Base-by-base conservation (phyloP, 2,329 filamentous ascomycete genomes). In the Verticillium dahliae region DNA sequence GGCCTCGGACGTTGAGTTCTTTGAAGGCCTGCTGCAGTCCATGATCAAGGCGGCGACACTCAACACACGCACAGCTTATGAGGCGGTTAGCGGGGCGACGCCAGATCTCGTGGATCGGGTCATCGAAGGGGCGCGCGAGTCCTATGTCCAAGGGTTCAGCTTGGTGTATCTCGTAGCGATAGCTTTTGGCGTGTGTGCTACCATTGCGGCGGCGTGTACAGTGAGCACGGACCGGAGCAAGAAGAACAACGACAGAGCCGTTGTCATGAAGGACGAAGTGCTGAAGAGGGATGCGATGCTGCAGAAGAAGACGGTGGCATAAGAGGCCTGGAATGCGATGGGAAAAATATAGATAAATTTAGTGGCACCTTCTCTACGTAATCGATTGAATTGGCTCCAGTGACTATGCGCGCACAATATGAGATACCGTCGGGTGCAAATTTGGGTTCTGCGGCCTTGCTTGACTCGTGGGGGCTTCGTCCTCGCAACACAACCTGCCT, bases 111-210 rank as follows among this genome's bases (percentile, higher is more conserved):
- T 71, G 7, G 60, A 65, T 6, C 66, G 67, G 15, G 70, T 70
- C 18, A 65, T 69, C 14, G 58, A 66, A 4, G 73, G 73, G 10
- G 70, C 72, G 7, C 66, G 71, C 62, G 63, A 67, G 56, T 67
- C 71, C 5, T 75, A 75, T 65, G 72, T 75, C 1, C 65, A 72
- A 33, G 71, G 69, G 1, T 75, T 76, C 62, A 68, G 67, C 35
- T 66, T 73, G 4, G 72, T 74, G 7, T 76, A 74, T 62, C 64
- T 74, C 18, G 69, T 73, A 3, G 73, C 74, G 1, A 72, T 76
- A 61, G 72, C 70, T 1, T 75, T 76, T 62, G 73, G 73, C 0
- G 68, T 63, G 34, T 67, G 69, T 6, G 73, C 73, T 2, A 68
- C 57, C 67, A 73, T 69, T 13, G 67, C 69, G 37, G 71, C 73